Conservation (phyloP, 176 grass and related monocot genomes). For the Eleusine indica region DNA sequence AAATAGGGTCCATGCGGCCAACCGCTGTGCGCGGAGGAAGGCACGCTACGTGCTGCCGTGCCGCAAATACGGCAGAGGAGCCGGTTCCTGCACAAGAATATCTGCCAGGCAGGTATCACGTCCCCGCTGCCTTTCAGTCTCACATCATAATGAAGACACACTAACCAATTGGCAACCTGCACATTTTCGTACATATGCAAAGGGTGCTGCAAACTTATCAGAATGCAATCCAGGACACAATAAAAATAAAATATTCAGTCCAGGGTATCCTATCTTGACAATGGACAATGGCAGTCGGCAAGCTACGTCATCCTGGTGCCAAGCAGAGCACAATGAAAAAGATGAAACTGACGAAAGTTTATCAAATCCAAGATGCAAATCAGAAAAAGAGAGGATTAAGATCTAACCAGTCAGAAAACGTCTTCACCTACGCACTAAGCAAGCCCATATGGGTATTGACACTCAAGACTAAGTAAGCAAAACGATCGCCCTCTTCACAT, state of each 20-base stretch:
- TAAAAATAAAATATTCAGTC: neutral
- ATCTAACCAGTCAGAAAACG: slow-evolving; percentile 5
- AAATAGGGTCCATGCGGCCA: too few species aligned
- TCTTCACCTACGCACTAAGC: neutral
- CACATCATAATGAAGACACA: neutral
- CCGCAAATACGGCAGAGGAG: too few species aligned
- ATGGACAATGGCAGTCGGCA: neutral
- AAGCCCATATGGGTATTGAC: neutral
- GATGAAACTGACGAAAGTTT: slow-evolving; percentile 35
- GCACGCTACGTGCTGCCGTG: too few species aligned
- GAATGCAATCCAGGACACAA: neutral
- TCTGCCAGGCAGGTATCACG: neutral
- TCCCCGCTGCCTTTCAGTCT: neutral
- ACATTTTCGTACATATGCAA: neutral
- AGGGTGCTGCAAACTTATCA: neutral
- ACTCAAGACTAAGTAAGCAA: neutral
- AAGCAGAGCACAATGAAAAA: slow-evolving; percentile 8
- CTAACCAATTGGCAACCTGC: neutral
- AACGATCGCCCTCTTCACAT: too few species aligned
- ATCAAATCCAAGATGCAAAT: neutral
- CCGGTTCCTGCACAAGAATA: too few species aligned
- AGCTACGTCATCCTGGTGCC: slow-evolving; percentile 9
- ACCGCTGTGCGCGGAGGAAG: too few species aligned
- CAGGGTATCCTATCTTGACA: slow-evolving; percentile 12
- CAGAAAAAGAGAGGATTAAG: neutral